These are phyloP conservation scores for Fragaria ananassa DNA, from an alignment of 306 rosid species.

Conservation along the genomic window DNA sequence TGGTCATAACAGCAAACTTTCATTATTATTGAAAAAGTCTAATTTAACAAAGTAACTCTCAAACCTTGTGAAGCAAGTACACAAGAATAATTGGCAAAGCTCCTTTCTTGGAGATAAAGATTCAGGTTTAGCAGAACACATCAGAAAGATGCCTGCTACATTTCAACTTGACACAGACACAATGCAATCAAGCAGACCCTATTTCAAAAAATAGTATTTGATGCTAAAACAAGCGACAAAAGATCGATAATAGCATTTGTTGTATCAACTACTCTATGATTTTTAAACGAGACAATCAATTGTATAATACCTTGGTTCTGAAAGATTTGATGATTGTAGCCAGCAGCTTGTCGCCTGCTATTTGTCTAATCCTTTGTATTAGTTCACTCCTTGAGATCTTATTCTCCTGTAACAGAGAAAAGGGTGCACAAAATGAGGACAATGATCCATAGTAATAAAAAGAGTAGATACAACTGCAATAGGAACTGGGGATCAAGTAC, in stretches of 20 bases:
- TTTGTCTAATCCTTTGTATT: conserved; percentile 50
- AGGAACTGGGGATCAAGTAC: conserved; percentile 12
- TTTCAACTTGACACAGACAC: not conserved
- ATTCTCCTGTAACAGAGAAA: conserved; percentile 43
- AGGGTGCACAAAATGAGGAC: not conserved
- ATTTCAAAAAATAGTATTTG: not conserved
- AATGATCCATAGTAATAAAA: not conserved
- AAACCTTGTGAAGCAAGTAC: conserved; percentile 1
- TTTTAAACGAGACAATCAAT: not conserved
- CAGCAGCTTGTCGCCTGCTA: conserved; percentile 74
- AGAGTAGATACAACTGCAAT: not conserved
- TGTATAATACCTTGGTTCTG: conserved; percentile 49
- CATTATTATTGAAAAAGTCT: not conserved
- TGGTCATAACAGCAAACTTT: not conserved
- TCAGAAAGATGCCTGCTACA: not conserved
- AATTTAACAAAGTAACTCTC: not conserved
- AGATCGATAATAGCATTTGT: not conserved
- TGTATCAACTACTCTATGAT: not conserved
- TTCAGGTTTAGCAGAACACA: not conserved
- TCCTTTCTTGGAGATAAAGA: not conserved
- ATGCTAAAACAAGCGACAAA: not conserved
- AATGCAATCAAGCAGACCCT: not conserved
- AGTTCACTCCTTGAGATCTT: conserved; percentile 57
- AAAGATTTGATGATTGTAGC: conserved; percentile 52
- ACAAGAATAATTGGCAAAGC: not conserved